These are phyloP conservation scores for Cornus kousa DNA, from an alignment of 148 eudicot species.

Conservation along the genomic window DNA sequence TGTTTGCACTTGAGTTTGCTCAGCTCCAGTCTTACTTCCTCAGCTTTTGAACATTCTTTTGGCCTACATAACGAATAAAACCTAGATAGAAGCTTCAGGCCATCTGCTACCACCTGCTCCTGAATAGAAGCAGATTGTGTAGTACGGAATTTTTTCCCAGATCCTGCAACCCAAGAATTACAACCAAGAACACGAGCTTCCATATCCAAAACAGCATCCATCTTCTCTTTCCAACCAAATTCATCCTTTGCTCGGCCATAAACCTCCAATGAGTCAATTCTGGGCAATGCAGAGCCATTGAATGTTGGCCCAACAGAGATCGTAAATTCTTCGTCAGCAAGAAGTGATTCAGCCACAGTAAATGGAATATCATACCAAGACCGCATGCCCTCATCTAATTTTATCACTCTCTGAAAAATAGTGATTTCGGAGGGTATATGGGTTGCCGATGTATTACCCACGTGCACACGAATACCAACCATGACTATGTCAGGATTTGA, in stretches of 20 bases:
- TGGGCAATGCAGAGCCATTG: slow-evolving; percentile 70
- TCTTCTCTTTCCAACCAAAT: slow-evolving; percentile 99
- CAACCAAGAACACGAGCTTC: slow-evolving; percentile 87
- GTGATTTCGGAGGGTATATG: slow-evolving; percentile 87
- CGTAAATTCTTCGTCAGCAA: slow-evolving; percentile 92
- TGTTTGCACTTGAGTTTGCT: slow-evolving; percentile 70
- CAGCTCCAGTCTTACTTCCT: slow-evolving; percentile 57
- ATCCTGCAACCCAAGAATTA: slow-evolving; percentile 58
- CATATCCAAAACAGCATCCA: slow-evolving; percentile 95
- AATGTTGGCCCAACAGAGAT: slow-evolving; percentile 79
- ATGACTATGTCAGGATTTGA: slow-evolving; percentile 96
- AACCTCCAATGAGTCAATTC: slow-evolving; percentile 91
- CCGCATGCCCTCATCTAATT: slow-evolving; percentile 95
- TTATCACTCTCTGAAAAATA: slow-evolving; percentile 87
- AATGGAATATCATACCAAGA: slow-evolving; percentile 99
- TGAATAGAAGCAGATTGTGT: slow-evolving; percentile 68
- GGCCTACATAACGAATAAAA: slow-evolving; percentile 59
- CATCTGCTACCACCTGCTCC: slow-evolving; percentile 93
- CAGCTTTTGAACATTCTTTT: slow-evolving; percentile 44
- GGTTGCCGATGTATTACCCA: slow-evolving; percentile 85
- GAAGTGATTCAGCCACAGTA: slow-evolving; percentile 93
- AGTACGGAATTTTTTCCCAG: slow-evolving; percentile 59
- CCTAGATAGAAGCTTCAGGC: slow-evolving; percentile 83
- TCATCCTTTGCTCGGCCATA: slow-evolving; percentile 99
- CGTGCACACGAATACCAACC: slow-evolving; percentile 95